Conservation (phyloP, 2,329 filamentous ascomycete genomes). For the Aspergillus terreus region DNA sequence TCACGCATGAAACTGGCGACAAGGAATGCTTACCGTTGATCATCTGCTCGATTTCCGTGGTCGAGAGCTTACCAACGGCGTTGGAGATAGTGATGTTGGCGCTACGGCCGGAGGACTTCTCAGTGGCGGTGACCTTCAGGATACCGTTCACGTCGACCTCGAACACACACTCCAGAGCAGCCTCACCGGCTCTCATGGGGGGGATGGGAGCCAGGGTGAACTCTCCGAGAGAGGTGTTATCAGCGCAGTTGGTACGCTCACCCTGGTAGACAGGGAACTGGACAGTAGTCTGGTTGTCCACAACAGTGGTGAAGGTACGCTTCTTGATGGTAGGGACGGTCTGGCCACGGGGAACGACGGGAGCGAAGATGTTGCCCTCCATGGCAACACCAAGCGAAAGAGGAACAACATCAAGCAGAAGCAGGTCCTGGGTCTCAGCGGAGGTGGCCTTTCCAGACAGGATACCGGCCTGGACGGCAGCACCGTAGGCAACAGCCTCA, state of each 20-base stretch:
- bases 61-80: constrained; percentile 97
- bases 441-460: constrained; percentile 97
- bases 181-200: constrained; percentile 87
- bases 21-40: constrained; percentile 62
- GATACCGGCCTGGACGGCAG: constrained; percentile 97
- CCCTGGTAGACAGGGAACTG: constrained; percentile 94
- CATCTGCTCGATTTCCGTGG: constrained; percentile 95
- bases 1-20: neutral
- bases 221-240: constrained; percentile 96
- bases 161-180: constrained; percentile 95
- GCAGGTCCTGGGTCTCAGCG: constrained; percentile 87
- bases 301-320: constrained; percentile 76
- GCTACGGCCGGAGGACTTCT: constrained; percentile 96
- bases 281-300: constrained; percentile 69
- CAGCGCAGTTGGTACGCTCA: constrained; percentile 95
- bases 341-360: constrained; percentile 76
- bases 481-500: constrained; percentile 98
- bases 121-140: constrained; percentile 97
- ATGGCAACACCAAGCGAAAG: constrained; percentile 98
- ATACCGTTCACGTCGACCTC: constrained; percentile 99
- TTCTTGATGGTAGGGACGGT: constrained; percentile 82
- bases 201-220: constrained; percentile 90
- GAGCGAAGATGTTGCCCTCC: constrained; percentile 99
- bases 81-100: constrained; percentile 99
- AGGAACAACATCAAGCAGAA: constrained; percentile 93